A percentile compares a stretch with the other conserved stretches of the same genome.
These are phyloP conservation scores for Globisporangium heterothallicum DNA, from an alignment of 352 stramenopile species.

Conservation along the genomic window DNA sequence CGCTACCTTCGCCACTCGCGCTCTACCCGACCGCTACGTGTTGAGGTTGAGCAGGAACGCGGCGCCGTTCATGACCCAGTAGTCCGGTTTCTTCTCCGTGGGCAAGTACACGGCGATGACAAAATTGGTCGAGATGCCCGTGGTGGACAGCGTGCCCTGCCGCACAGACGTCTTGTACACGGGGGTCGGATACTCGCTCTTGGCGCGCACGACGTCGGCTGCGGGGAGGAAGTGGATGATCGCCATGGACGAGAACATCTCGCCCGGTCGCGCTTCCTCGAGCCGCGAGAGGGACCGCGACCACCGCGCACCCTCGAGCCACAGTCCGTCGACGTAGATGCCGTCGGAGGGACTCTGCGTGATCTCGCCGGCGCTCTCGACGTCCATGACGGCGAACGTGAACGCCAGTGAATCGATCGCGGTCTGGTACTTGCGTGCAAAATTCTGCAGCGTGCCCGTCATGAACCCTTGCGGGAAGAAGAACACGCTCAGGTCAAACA, in stretches of 20 bases:
- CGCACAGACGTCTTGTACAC: constrained; percentile 94
- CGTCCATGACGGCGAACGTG: constrained; percentile 82
- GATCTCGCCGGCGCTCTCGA: constrained; percentile 50
- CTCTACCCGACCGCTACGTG: constrained; percentile 26
- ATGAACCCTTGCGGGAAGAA: constrained; percentile 97
- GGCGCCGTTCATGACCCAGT: constrained; percentile 91
- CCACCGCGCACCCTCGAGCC: constrained; percentile 86
- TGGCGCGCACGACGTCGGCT: constrained; percentile 58
- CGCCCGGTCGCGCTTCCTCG: constrained; percentile 77
- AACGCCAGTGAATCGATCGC: constrained; percentile 93
- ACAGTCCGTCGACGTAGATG: constrained; percentile 91
- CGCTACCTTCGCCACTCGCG: constrained; percentile 14
- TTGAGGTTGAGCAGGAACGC: constrained; percentile 92
- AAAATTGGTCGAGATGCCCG: constrained; percentile 93
- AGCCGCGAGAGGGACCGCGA: constrained; percentile 61
- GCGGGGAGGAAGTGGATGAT: constrained; percentile 89
- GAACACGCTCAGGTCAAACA: constrained; percentile 91
- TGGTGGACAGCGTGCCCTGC: constrained; percentile 89
- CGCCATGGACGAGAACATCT: constrained; percentile 91
- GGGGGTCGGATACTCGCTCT: constrained; percentile 84
- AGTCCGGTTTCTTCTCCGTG: constrained; percentile 72
- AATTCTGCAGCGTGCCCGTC: constrained; percentile 93
- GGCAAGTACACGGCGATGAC: constrained; percentile 90
- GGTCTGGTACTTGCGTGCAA: constrained; percentile 92
- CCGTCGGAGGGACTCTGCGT: constrained; percentile 75